Evolutionary conservation across 139 green algal species (phyloP).

Genomic region (Deuterostichococcus epilithicus): DNA sequence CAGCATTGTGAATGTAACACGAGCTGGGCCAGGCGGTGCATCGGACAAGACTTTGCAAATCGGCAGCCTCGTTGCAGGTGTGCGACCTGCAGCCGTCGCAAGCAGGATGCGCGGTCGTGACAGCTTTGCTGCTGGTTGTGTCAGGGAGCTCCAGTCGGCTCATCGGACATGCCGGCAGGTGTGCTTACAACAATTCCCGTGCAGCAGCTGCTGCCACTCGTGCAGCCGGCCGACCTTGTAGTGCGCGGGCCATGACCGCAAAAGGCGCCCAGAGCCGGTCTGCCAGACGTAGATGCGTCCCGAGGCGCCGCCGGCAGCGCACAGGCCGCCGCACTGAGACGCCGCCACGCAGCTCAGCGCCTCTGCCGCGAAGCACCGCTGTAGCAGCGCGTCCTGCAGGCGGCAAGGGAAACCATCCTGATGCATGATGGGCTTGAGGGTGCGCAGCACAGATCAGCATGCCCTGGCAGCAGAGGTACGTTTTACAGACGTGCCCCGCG

Average conservation of each 20-base stretch:
- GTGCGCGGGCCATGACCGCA: slow-evolving; percentile 80
- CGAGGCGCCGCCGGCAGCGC: slow-evolving; percentile 59
- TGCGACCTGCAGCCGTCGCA: too few relatives aligned
- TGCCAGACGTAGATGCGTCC: slow-evolving; percentile 79
- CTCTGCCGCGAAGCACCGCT: slow-evolving; percentile 67
- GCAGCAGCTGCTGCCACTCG: slow-evolving; percentile 1
- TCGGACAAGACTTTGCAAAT: background rate
- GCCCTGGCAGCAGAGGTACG: too few relatives aligned
- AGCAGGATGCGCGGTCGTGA: too few relatives aligned
- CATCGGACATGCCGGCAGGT: background rate
- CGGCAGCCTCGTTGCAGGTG: background rate
- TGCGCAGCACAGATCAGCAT: too few relatives aligned
- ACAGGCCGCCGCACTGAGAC: slow-evolving; percentile 44
- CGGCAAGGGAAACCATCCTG: background rate
- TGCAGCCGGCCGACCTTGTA: slow-evolving; percentile 64
- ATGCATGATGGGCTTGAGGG: too few relatives aligned
- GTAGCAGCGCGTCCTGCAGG: slow-evolving; percentile 65
- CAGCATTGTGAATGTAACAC: too few relatives aligned
- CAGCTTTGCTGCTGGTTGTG: too few relatives aligned
- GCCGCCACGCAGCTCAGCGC: slow-evolving; percentile 45
- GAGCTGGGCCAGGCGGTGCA: too few relatives aligned
- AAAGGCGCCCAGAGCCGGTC: slow-evolving; percentile 57
- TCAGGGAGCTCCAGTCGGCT: background rate
- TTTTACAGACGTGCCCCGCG: too few relatives aligned
- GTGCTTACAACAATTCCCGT: background rate